These are phyloP conservation scores for Lyophyllum shimeji DNA, from an alignment of 768 basidiomycete species.

Conservation along the genomic window DNA sequence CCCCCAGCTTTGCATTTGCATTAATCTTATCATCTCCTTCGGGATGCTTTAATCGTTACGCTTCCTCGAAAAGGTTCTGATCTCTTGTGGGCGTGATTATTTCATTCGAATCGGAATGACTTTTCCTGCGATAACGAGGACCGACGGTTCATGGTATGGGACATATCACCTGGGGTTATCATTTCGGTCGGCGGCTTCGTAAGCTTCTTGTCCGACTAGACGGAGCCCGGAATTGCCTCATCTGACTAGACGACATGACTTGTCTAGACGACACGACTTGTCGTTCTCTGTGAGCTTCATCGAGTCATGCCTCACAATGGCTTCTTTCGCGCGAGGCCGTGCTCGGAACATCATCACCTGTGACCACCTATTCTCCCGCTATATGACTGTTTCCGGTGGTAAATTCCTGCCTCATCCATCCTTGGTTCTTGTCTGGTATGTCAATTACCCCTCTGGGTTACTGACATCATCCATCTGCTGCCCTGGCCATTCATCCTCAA, in stretches of 20 bases:
- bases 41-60: not conserved
- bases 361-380: not conserved
- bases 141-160: not conserved
- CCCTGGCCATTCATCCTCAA: not conserved
- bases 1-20: not conserved
- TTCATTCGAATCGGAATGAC: not conserved
- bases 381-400: not conserved
- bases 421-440: not conserved
- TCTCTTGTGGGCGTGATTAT: too few relatives aligned
- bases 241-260: not conserved
- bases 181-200: not conserved
- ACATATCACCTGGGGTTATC: not conserved
- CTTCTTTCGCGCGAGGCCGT: not conserved
- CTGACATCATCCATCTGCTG: not conserved
- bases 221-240: not conserved
- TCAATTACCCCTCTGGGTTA: not conserved
- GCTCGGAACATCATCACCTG: not conserved
- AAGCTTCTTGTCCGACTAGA: not conserved
- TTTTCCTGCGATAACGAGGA: not conserved
- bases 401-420: not conserved
- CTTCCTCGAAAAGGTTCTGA: not conserved
- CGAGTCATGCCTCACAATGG: conserved; percentile 3
- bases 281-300: not conserved
- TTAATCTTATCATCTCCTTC: not conserved
- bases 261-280: not conserved